Evolutionary conservation across 1,284 basidiomycete species (phyloP).

Genomic region (Pseudozyma pruni): DNA sequence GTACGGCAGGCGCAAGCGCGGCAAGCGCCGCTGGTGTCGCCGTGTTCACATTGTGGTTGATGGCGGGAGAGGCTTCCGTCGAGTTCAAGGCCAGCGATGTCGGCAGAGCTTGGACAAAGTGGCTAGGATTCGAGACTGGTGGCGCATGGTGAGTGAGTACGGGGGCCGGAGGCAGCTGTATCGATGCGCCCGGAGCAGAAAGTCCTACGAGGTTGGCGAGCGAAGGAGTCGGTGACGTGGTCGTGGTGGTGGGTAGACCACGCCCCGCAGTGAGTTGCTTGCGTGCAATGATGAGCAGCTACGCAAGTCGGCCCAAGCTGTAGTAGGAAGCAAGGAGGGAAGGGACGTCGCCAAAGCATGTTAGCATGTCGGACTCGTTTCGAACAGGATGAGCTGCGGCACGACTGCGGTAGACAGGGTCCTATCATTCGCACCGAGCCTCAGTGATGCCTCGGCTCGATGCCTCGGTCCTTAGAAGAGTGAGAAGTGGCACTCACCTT

Average conservation of each 20-base stretch:
- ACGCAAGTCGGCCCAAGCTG: constrained; percentile 33
- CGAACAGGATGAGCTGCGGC: constrained; percentile 1
- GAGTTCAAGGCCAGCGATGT: background rate
- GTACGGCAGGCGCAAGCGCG: background rate
- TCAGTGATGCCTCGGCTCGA: background rate
- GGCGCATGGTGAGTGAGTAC: constrained; percentile 16
- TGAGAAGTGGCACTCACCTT: constrained; percentile 20
- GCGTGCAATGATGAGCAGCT: constrained; percentile 44
- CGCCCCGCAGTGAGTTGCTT: constrained; percentile 39
- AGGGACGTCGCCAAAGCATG: background rate
- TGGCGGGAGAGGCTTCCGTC: constrained; percentile 1
- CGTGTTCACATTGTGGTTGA: background rate
- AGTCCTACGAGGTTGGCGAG: background rate
- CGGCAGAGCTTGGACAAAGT: background rate
- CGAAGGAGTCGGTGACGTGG: constrained; percentile 29
- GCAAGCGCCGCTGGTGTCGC: background rate
- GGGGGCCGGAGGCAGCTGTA: constrained; percentile 18
- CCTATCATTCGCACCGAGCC: background rate
- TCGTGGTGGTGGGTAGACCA: constrained; percentile 26
- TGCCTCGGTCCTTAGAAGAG: no score
- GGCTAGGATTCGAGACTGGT: background rate
- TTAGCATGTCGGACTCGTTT: background rate
- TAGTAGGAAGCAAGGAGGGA: background rate
- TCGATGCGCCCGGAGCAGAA: background rate
- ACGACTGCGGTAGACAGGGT: constrained; percentile 23